Conservation (phyloP, 495 filamentous ascomycete genomes). For the Talaromyces nanjingensis region DNA sequence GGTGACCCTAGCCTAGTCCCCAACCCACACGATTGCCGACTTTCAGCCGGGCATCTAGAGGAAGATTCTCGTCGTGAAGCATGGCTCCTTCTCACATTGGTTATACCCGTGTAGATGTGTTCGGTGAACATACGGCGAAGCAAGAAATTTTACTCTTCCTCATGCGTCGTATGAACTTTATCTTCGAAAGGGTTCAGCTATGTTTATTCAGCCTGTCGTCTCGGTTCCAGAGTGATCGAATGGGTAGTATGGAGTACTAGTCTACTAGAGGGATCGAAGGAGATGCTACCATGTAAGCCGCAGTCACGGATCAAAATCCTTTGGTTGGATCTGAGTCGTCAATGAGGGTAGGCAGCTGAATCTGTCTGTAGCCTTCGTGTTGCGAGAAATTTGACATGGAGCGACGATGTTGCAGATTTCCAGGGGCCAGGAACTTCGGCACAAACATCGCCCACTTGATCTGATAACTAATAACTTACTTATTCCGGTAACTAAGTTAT, state of each 20-base stretch:
- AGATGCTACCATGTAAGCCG: neutral
- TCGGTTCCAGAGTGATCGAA: neutral
- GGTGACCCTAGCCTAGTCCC: too few species aligned
- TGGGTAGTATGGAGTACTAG: neutral
- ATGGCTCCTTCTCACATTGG: neutral
- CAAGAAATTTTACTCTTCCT: too few species aligned
- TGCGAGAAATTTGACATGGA: too few species aligned
- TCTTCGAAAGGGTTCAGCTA: neutral
- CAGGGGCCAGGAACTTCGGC: neutral
- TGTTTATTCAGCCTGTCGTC: neutral
- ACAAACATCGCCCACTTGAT: neutral
- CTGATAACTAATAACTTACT: neutral
- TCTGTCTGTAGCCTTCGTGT: neutral
- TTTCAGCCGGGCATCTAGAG: neutral
- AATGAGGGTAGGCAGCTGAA: neutral
- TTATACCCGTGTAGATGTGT: neutral
- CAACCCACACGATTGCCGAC: too few species aligned
- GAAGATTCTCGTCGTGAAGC: neutral
- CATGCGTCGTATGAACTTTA: too few species aligned
- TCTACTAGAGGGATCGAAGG: neutral
- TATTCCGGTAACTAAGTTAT: neutral
- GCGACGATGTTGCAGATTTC: neutral
- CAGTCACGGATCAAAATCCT: neutral
- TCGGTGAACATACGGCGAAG: too few species aligned
- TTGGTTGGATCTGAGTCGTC: neutral